Evolutionary conservation across 495 filamentous ascomycete genomes (phyloP), one percentile per base, ranked within the genome.

Genomic region (Podospora bellae-mahoneyi): DNA sequence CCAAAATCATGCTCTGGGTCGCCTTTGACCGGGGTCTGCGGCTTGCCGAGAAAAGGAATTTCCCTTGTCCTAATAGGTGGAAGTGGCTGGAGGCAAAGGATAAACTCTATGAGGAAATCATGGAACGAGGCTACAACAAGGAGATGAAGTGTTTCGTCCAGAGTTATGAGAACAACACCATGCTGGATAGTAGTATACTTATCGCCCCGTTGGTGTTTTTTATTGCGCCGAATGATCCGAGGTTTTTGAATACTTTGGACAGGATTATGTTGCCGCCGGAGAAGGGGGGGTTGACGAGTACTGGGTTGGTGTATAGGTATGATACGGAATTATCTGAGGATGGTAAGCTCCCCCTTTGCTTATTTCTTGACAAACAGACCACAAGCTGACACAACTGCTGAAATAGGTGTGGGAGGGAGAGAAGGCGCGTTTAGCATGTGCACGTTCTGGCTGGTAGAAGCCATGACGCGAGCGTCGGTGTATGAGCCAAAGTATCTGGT

Each of bases 361-460:
- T 2, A 4, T 10, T 10, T 2, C 60, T 30, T 28, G 30, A 30
- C 13, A 55, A 7, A 54, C 9, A 57, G 56, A 67, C 7, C 19
- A 58, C 7, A 48, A 48, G 30, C 30, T 32, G 30, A 32, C 30
- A 32, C 7, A 5, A 5, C 7, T 4, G 30, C 4, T 4, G 30
- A 7, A 23, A 26, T 69, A 90, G 89, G 89, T n/a, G 86, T 92
- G 4, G 87, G 88, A 48, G 90, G 90, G 23, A 80, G 85, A 32
- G 89, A 92, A 76, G 90, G 90, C n/a, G 88, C 89, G 20, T 92
- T 92, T 73, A 85, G 84, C 73, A 91, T 92, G 89, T 90, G 89
- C 67, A 92, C 89, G 0, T 92, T 91, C 76, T 91, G 89, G 90
- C 84, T 91, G 4, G 87, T 91, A 3, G 90, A 91, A 74, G 88